Conservation (phyloP, 805 yeast genomes). For the Osmozyma mogii region DNA sequence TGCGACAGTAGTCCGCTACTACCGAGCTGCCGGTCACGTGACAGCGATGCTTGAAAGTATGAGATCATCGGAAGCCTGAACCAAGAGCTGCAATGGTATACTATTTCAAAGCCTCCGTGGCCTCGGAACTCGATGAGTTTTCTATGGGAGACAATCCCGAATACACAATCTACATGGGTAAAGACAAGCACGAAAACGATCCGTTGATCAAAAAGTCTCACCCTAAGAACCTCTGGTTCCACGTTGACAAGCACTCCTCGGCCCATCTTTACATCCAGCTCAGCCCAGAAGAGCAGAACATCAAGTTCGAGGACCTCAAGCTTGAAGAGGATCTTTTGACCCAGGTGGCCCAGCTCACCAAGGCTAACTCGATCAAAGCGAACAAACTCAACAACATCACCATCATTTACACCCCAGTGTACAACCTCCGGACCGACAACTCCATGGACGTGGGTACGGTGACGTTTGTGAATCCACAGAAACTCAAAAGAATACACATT, state of each 20-base stretch:
- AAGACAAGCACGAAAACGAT: constrained; percentile 61
- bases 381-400: constrained; percentile 61
- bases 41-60: not conserved
- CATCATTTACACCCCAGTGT: constrained; percentile 68
- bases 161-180: constrained; percentile 53
- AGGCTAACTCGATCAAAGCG: constrained; percentile 71
- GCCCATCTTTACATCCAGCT: constrained; percentile 70
- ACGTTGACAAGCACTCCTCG: constrained; percentile 66
- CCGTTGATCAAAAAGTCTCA: constrained; percentile 51
- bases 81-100: constrained; percentile 9
- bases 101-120: constrained; percentile 10
- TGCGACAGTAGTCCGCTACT: not conserved
- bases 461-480: constrained; percentile 53
- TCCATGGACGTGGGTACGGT: constrained; percentile 78
- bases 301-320: constrained; percentile 28
- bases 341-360: constrained; percentile 60
- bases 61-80: not conserved
- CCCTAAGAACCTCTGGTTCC: constrained; percentile 71
- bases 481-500: constrained; percentile 46
- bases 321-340: constrained; percentile 39
- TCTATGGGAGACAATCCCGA: constrained; percentile 6
- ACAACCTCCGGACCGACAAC: constrained; percentile 56
- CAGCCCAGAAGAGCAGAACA: constrained; percentile 38
- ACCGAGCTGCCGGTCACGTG: constrained; percentile 1
- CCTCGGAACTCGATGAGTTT: constrained; percentile 12